Percentiles rank a stretch among this genome's conserved stretches.
These are phyloP conservation scores for Debaryomyces prosopidis DNA, from an alignment of 805 yeast species.

Conservation along the genomic window DNA sequence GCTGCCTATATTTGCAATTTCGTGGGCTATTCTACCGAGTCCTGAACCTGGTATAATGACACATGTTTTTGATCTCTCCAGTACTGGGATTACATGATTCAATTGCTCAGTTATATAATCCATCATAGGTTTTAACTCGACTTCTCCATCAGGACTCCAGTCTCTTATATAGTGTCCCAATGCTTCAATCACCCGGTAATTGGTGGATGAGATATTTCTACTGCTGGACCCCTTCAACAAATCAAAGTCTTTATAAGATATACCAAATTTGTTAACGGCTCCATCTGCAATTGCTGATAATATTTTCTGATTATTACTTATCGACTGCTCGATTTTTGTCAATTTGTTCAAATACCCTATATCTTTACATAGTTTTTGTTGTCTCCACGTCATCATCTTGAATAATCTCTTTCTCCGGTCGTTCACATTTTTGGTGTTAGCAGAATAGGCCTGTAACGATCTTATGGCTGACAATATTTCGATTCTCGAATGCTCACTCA, in stretches of 20 bases:
- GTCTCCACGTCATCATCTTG: slow-evolving; percentile 53
- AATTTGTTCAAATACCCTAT: slow-evolving; percentile 59
- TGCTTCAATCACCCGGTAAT: slow-evolving; percentile 56
- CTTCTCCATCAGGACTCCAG: slow-evolving; percentile 56
- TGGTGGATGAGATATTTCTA: slow-evolving; percentile 12
- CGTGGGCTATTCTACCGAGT: slow-evolving; percentile 73
- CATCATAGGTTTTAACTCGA: slow-evolving; percentile 55
- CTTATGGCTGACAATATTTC: slow-evolving; percentile 44
- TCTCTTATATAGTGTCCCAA: slow-evolving; percentile 79
- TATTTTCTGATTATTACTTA: slow-evolving; percentile 48
- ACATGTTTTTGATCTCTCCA: slow-evolving; percentile 38
- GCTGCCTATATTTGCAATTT: slow-evolving; percentile 35
- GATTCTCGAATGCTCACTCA: slow-evolving; percentile 20
- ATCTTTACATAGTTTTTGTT: slow-evolving; percentile 52
- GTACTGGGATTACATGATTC: slow-evolving; percentile 25
- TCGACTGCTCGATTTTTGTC: slow-evolving; percentile 45
- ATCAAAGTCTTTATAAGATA: slow-evolving; percentile 38
- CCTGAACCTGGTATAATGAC: slow-evolving; percentile 89
- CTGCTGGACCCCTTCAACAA: slow-evolving; percentile 11
- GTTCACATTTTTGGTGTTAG: slow-evolving; percentile 43
- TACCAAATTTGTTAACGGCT: slow-evolving; percentile 44
- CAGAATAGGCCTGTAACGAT: slow-evolving; percentile 47
- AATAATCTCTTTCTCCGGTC: slow-evolving; percentile 44
- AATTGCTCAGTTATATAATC: slow-evolving; percentile 51
- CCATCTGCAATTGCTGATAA: slow-evolving; percentile 47